Base-by-base conservation (phyloP, 1,284 basidiomycete species). In the Ustilago shanxiensis region DNA sequence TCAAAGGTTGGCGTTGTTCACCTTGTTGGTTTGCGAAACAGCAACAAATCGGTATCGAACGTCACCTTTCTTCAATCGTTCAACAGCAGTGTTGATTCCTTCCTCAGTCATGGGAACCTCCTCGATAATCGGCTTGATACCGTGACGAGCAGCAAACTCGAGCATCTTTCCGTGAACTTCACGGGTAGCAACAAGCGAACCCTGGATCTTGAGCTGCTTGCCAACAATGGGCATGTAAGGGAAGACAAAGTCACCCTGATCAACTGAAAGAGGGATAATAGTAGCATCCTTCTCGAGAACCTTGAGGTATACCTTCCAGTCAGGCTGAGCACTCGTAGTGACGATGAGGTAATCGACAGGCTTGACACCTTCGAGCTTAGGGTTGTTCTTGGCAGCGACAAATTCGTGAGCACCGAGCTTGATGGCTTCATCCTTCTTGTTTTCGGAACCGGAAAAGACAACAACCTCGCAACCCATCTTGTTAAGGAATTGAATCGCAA, bases 41-140 rank as follows among this genome's bases (percentile, higher is more conserved):
- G 82, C 77, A 11, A 84, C 83, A 60, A 84, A 84, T 20, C 83
- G 69, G 71, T 81, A 83, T 33, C 81, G 71, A 1, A 83, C 79
- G 52, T 84, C 80, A 51, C 83, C 83, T 67, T 82, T 80, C 44
- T 80, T 67, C 35, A 83, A 71, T 6, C 83, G 63, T 33, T 81
- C 79, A 9, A 77, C 64, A 28, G 83, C 83, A 47, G 49, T 13
- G 67, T 83, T 83, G 66, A 85, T 58, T 28, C 78, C 79, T n/a
- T 83, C 77, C 57, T 79, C 74, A 51, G 75, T 81, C 83, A 85
- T 85, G 28, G 79, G 75, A 2, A 85, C 77, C 60, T 78, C 72
- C 66, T 85, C 83, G 72, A 83, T 76, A 31, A 81, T 78, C 26
- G 83, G 82, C 64, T 72, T 67, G 60, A 83, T 65, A 50, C 61